phyloP scores from a whole-genome alignment of 352 stramenopile species.

The Globisporangium nodosum region DNA sequence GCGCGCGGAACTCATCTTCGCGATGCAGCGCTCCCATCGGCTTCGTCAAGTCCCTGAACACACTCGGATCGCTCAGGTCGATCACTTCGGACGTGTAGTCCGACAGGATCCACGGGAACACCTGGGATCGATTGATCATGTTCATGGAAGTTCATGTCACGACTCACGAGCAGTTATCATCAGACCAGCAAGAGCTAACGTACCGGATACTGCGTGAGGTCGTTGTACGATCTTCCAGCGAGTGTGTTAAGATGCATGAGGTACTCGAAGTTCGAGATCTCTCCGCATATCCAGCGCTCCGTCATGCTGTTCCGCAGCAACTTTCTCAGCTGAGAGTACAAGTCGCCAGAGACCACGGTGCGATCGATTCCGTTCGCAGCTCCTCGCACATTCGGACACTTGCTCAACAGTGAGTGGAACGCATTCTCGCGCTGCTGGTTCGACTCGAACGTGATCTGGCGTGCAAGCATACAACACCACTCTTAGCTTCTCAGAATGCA shows the following conservation, averaged over 20 bases:
- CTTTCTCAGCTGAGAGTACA: constrained; percentile 68
- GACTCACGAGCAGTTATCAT: too few species aligned
- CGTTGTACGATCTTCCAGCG: constrained; percentile 95
- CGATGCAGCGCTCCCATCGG: constrained; percentile 96
- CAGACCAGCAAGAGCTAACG: not conserved
- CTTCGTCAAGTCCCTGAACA: constrained; percentile 95
- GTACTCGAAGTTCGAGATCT: constrained; percentile 94
- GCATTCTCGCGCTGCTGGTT: constrained; percentile 51
- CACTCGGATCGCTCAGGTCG: constrained; percentile 88
- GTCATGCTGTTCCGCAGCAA: constrained; percentile 72
- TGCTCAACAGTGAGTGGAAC: constrained; percentile 71
- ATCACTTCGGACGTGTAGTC: constrained; percentile 94
- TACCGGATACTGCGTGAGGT: constrained; percentile 97
- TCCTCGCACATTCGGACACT: constrained; percentile 63
- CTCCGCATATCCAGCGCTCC: constrained; percentile 62
- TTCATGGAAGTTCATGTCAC: too few species aligned
- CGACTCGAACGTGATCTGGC: constrained; percentile 65
- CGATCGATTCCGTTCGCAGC: constrained; percentile 59
- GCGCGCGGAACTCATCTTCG: constrained; percentile 67
- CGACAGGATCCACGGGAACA: constrained; percentile 97
- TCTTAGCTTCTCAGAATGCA: too few species aligned
- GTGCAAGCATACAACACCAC: not conserved
- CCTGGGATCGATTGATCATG: constrained; percentile 4
- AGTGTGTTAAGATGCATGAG: constrained; percentile 96
- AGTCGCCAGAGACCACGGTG: constrained; percentile 32